Evolutionary conservation across 2,329 filamentous ascomycete genomes (phyloP).

Genomic region (Colletotrichum tropicicola): DNA sequence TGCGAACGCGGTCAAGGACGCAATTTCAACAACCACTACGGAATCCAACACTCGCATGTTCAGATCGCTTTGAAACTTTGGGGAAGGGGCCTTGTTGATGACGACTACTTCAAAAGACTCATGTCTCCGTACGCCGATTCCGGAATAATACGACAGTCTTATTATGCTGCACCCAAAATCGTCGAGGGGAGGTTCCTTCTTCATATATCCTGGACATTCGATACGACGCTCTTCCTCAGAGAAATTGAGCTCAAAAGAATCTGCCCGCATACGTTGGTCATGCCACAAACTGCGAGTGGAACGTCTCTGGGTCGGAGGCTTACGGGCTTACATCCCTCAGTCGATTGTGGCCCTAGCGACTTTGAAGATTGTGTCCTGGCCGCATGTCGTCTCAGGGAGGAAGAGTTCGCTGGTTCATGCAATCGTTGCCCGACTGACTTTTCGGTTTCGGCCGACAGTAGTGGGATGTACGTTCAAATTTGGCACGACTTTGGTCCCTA

Average conservation of each 20-base stretch:
- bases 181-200: neutral
- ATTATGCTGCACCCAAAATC: neutral
- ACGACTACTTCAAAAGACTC: neutral
- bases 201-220: neutral
- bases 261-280: rapidly evolving
- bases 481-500: neutral
- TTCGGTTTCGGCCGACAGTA: neutral
- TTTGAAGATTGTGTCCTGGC: neutral
- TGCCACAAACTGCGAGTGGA: neutral
- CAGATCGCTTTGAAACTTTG: neutral
- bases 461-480: neutral
- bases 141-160: neutral
- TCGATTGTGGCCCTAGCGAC: neutral
- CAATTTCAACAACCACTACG: neutral
- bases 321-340: neutral
- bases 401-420: neutral
- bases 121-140: neutral
- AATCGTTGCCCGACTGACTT: neutral
- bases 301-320: neutral
- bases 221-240: neutral
- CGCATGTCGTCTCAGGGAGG: neutral
- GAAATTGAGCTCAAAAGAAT: neutral
- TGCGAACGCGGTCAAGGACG: too few species aligned
- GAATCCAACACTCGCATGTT: neutral
- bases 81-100: too few species aligned